phyloP scores from a whole-genome alignment of 75 land plant species.

The Isoetes taiwanensis region DNA sequence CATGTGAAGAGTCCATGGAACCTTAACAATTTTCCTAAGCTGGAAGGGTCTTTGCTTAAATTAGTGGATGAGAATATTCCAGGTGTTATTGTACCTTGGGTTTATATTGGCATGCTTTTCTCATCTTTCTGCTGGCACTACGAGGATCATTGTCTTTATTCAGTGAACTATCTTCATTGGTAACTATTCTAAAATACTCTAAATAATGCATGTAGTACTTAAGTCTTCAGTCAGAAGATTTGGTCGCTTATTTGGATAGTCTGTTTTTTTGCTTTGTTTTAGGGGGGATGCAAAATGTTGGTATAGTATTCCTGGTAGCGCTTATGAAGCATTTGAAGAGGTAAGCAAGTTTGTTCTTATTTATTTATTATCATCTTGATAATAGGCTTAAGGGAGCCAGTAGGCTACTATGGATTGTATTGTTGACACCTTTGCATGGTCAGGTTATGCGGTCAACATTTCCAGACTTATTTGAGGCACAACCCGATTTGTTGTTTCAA shows the following conservation, averaged over 20 bases:
- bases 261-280: not conserved
- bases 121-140: slow-evolving; percentile 99
- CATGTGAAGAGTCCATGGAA: slow-evolving; percentile 77
- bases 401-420: not conserved
- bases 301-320: slow-evolving; percentile 97
- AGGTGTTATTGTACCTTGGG: slow-evolving; percentile 98
- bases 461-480: slow-evolving; percentile 94
- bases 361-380: not conserved
- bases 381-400: not conserved
- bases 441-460: slow-evolving; percentile 79
- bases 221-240: too few species aligned
- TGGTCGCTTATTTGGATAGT: not conserved
- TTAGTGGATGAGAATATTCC: slow-evolving; percentile 76
- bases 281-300: slow-evolving; percentile 99
- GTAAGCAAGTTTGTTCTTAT: slow-evolving; percentile 17
- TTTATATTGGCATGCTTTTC: slow-evolving; percentile 93
- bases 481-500: slow-evolving; percentile 94
- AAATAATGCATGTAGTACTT: too few species aligned
- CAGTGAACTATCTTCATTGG: slow-evolving; percentile 95
- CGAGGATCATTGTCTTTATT: slow-evolving; percentile 98
- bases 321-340: slow-evolving; percentile 80
- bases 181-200: too few species aligned
- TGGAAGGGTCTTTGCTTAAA: slow-evolving; percentile 70
- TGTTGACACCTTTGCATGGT: not conserved
- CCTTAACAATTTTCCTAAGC: slow-evolving; percentile 88